Evolutionary conservation across 768 basidiomycete species (phyloP), one percentile per base, ranked within the genome.

Genomic region (Lepiota venenata): DNA sequence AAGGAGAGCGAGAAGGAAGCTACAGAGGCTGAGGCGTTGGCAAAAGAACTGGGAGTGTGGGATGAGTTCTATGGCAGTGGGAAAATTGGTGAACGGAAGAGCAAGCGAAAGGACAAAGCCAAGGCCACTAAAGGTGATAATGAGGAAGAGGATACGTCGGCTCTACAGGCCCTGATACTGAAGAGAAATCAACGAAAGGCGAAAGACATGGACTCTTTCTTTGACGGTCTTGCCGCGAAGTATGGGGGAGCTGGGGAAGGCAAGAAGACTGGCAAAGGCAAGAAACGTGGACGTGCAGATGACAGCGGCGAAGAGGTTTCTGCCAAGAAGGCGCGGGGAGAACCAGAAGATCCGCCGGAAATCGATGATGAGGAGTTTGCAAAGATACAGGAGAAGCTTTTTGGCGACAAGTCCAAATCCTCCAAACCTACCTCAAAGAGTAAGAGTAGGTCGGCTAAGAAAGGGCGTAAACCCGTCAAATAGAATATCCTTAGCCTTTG

Each of bases 11-110:
- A 84, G 57, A 87, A 85, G 66, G 93, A 95, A 67, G 91, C 91
- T 1, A 72, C 73, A 52, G 92, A 96, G 61, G 94, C 94, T 3
- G 94, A 92, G 68, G 75, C 80, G 16, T 71, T 87, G 39, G 94
- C 94, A 4, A 91, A 84, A 60, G 91, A 92, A 58, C 70, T 98
- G 14, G 94, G 93, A 2, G 89, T 97, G 9, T 95, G 93, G 92
- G 93, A 97, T 52, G 91, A 93, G 61, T 93, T 93, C 62, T 93
- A 90, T 63, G 91, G 88, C 4, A 83, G 76, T 58, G 91, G 88
- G 3, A 89, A 87, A 69, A 67, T 76, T 1, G 80, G 82, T 6
- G 73, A 81, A 35, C 76, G 82, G 58, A 83, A 81, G 68, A 84
- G 40, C 20, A 50, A 83, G 60, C 74, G 69, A 1, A 85, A 80